These are phyloP conservation scores for Hysterangium stoloniferum DNA, from an alignment of 768 basidiomycete genomes.

Conservation along the genomic window DNA sequence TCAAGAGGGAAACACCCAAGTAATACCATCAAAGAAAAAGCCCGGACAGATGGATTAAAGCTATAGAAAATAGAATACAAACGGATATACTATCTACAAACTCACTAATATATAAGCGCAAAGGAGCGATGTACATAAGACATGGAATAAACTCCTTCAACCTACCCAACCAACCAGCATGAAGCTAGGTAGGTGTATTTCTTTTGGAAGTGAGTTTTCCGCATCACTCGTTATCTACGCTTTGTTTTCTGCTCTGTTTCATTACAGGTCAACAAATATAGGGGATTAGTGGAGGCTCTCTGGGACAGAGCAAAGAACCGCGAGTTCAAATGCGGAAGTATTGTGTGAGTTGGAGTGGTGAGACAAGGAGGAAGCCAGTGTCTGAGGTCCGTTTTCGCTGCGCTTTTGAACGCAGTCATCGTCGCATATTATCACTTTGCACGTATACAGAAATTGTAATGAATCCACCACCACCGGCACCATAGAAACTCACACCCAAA, in stretches of 20 bases:
- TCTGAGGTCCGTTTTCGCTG: not conserved
- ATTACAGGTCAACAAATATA: conserved; percentile 52
- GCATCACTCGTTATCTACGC: not conserved
- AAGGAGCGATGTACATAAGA: too few relatives aligned
- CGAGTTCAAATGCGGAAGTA: conserved; percentile 78
- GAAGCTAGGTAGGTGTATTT: conserved; percentile 82
- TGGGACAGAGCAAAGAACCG: conserved; percentile 63
- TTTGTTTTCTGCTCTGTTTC: not conserved
- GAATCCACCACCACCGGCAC: not conserved
- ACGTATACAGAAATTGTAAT: not conserved
- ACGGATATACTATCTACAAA: too few relatives aligned
- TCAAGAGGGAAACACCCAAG: too few relatives aligned
- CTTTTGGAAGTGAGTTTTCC: conserved; percentile 36
- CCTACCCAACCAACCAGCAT: too few relatives aligned
- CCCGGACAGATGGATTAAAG: too few relatives aligned
- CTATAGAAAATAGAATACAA: too few relatives aligned
- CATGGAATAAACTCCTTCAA: too few relatives aligned
- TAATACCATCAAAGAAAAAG: too few relatives aligned
- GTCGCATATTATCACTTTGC: not conserved
- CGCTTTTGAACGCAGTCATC: not conserved
- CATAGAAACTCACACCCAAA: not conserved
- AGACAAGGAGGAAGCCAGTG: conserved; percentile 3
- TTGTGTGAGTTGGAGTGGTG: conserved; percentile 35
- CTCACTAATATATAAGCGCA: too few relatives aligned
- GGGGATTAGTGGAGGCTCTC: too few relatives aligned